Evolutionary conservation across 345 rosid genomes (phyloP).

Genomic region (Gynandropsis gynandra): DNA sequence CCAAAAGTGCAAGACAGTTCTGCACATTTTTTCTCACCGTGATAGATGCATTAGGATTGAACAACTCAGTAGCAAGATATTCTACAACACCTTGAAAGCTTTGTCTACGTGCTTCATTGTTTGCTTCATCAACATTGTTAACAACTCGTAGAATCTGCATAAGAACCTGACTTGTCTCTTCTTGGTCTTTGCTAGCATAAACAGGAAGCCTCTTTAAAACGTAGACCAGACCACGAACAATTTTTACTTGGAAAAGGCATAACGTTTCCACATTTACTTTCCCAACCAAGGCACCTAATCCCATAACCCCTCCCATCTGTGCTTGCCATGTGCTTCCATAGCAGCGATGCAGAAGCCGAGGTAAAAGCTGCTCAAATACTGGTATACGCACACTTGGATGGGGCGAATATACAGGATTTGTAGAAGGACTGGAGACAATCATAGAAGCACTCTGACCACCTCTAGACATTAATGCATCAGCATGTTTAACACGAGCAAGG

Average conservation of each 20-base stretch:
- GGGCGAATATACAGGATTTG: conserved; percentile 91
- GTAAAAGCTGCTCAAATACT: conserved; percentile 94
- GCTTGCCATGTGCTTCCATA: conserved; percentile 96
- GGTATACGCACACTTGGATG: conserved; percentile 82
- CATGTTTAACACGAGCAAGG: conserved; percentile 84
- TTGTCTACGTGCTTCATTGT: conserved; percentile 76
- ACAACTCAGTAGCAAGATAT: conserved; percentile 88
- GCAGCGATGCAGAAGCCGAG: conserved; percentile 94
- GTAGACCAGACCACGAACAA: conserved; percentile 78
- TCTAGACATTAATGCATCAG: conserved; percentile 66
- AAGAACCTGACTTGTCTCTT: conserved; percentile 95
- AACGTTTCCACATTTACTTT: conserved; percentile 89
- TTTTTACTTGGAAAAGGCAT: conserved; percentile 74
- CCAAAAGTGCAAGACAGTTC: conserved; percentile 89
- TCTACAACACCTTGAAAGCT: conserved; percentile 90
- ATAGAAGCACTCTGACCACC: conserved; percentile 84
- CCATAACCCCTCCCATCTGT: conserved; percentile 98
- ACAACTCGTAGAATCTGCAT: conserved; percentile 94
- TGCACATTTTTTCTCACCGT: conserved; percentile 90
- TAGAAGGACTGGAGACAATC: conserved; percentile 97
- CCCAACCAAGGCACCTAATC: conserved; percentile 90
- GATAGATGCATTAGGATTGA: conserved; percentile 76
- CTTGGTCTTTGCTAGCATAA: conserved; percentile 92
- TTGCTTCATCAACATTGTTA: conserved; percentile 90
- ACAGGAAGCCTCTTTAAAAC: conserved; percentile 90